These are phyloP conservation scores for Gossypium rotundifolium DNA, from an alignment of 345 rosid genomes.

Conservation along the genomic window DNA sequence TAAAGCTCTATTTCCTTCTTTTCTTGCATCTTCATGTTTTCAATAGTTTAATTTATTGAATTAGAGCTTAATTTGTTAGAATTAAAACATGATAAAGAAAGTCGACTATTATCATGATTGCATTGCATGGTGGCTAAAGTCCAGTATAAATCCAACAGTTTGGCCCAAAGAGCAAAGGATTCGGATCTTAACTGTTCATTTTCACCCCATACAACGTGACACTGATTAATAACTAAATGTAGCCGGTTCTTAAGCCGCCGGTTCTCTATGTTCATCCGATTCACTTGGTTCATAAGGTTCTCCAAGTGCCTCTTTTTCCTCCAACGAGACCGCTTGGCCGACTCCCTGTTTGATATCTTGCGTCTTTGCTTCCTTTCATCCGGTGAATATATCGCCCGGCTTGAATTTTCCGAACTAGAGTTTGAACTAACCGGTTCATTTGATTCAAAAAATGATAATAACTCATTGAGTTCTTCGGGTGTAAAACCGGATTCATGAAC, in stretches of 20 bases:
- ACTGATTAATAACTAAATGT: conserved; percentile 29
- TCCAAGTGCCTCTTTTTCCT: conserved; percentile 72
- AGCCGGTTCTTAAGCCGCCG: conserved; percentile 48
- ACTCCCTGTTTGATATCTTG: conserved; percentile 76
- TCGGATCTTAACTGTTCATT: conserved; percentile 56
- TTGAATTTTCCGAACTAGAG: conserved; percentile 46
- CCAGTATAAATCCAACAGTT: conserved; percentile 42
- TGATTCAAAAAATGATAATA: conserved; percentile 40
- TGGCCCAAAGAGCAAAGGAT: conserved; percentile 34
- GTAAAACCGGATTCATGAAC: conserved; percentile 34
- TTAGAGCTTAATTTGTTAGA: not conserved
- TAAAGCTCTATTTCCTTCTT: not conserved
- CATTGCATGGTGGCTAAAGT: conserved; percentile 37
- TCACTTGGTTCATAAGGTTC: conserved; percentile 40
- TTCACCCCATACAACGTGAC: conserved; percentile 32
- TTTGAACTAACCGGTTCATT: conserved; percentile 21
- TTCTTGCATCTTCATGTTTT: not conserved
- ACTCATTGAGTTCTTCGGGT: conserved; percentile 39
- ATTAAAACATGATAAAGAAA: not conserved
- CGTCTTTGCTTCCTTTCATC: conserved; percentile 67
- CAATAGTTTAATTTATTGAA: not conserved
- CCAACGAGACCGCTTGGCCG: conserved; percentile 78
- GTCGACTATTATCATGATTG: conserved; percentile 21
- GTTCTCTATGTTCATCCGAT: conserved; percentile 43
- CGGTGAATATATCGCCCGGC: conserved; percentile 20